Evolutionary conservation across 495 filamentous ascomycete genomes (phyloP), one percentile per base, ranked within the genome.

Genomic region (Acidomyces sp.): DNA sequence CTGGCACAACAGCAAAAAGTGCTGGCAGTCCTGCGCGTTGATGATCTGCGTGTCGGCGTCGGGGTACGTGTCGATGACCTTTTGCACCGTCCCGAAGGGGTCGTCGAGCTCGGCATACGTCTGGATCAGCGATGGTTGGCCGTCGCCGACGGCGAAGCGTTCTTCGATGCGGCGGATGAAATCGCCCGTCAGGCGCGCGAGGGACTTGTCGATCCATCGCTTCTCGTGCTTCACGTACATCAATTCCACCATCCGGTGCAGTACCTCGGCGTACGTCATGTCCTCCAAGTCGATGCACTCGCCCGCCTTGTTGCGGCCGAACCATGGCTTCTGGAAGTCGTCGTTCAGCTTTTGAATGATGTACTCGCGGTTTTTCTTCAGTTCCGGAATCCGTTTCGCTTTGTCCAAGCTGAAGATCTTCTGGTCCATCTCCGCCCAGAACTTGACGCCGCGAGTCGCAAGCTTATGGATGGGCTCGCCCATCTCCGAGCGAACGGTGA

Each of bases 281-380:
- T 97, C 90, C 59, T 95, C 87, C 1, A 97, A 76, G 49, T 96
- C 90, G 13, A 93, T 85, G 5, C 81, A 78, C 61, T 93, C 66
- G 37, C 82, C 80, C 22, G 70, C 70, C 51, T 79, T 70, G 61
- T 95, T 94, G 46, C 82, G 75, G 34, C 88, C 90, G 57, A 97
- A 97, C 90, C 90, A 97, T 1, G 93, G 85, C 65, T 97, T 97
- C 50, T 94, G 86, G 66, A 92, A 97, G 62, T 97, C 88, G 52
- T 85, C 85, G 50, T 97, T 96, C 46, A 97, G 77, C 62, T 93
- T 93, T 67, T 82, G 78, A 65, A 96, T 97, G 61, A 97, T 95
- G 58, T 95, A 82, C 28, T 88, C 81, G 18, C 85, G 77, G 53
- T 80, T 77, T 64, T 93, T 93, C 69, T 87, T 84, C 19, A 96